Evolutionary conservation across 352 stramenopile species (phyloP).

Genomic region (Phytopythium oedochilum): DNA sequence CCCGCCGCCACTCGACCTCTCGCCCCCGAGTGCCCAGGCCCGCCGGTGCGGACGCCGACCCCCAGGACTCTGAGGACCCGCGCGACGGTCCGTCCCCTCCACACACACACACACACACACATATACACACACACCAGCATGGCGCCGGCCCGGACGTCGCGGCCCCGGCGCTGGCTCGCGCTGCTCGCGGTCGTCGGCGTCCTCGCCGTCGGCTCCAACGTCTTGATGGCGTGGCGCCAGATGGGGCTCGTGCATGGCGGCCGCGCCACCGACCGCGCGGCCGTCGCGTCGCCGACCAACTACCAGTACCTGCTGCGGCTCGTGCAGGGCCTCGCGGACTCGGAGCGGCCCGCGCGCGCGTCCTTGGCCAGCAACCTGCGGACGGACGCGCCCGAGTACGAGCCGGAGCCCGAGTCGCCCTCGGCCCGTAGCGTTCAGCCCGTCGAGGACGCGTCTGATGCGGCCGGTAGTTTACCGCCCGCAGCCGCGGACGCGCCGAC

Average conservation of each 20-base stretch:
- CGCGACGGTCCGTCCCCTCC: too few relatives aligned
- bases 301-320: constrained; percentile 5
- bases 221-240: constrained; percentile 27
- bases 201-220: constrained; percentile 23
- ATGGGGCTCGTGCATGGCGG: constrained; percentile 4
- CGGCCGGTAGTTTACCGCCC: constrained; percentile 8
- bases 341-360: constrained; percentile 3
- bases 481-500: constrained; percentile 18
- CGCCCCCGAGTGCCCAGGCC: too few relatives aligned
- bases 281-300: neutral
- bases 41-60: too few relatives aligned
- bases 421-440: too few relatives aligned
- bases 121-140: too few relatives aligned
- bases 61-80: too few relatives aligned
- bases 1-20: too few relatives aligned
- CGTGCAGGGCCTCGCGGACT: neutral
- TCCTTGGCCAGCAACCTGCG: constrained; percentile 2
- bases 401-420: neutral
- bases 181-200: constrained; percentile 18
- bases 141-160: constrained; percentile 12
- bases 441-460: neutral
- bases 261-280: neutral
- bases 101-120: too few relatives aligned
- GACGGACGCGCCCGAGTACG: neutral
- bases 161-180: constrained; percentile 19